Evolutionary conservation across 2,329 filamentous ascomycete genomes (phyloP).

Genomic region (Didymellaceae sp.): DNA sequence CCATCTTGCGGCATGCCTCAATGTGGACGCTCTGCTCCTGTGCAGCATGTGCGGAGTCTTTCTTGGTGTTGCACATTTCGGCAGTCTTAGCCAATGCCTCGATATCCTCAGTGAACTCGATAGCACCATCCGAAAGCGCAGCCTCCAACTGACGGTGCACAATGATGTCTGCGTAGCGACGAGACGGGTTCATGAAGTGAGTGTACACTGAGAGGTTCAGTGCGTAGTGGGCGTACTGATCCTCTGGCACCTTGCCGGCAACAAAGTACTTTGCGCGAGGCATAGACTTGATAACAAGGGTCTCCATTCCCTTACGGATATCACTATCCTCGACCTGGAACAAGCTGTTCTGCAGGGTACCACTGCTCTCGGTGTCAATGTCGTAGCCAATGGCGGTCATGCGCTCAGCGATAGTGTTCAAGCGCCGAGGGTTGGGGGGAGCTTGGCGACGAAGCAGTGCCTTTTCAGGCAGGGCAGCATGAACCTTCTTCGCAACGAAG

Average conservation of each 20-base stretch:
- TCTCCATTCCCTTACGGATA: conserved; percentile 97
- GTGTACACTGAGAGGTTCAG: conserved; percentile 94
- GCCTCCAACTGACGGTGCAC: conserved; percentile 94
- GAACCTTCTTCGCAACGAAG: conserved; percentile 85
- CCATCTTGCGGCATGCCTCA: conserved; percentile 94
- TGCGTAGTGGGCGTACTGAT: conserved; percentile 85
- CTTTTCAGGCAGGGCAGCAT: conserved; percentile 82
- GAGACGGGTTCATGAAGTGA: conserved; percentile 94
- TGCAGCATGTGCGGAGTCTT: conserved; percentile 94
- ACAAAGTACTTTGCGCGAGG: conserved; percentile 95
- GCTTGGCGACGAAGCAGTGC: conserved; percentile 88
- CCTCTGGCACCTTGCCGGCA: conserved; percentile 76
- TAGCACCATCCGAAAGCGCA: conserved; percentile 78
- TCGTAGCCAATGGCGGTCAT: conserved; percentile 92
- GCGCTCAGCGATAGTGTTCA: conserved; percentile 88
- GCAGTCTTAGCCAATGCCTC: conserved; percentile 90
- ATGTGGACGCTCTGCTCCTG: conserved; percentile 99
- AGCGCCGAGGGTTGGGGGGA: conserved; percentile 82
- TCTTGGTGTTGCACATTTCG: conserved; percentile 98
- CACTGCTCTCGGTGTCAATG: conserved; percentile 88
- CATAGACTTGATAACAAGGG: conserved; percentile 92
- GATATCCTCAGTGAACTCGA: conserved; percentile 87
- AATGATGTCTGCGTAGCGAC: conserved; percentile 92
- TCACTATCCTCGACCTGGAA: conserved; percentile 91
- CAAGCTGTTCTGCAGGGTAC: conserved; percentile 88